Evolutionary conservation across 805 yeast species (phyloP), one percentile per base, ranked within the genome.

Genomic region (Lipomyces yamanashiensis): DNA sequence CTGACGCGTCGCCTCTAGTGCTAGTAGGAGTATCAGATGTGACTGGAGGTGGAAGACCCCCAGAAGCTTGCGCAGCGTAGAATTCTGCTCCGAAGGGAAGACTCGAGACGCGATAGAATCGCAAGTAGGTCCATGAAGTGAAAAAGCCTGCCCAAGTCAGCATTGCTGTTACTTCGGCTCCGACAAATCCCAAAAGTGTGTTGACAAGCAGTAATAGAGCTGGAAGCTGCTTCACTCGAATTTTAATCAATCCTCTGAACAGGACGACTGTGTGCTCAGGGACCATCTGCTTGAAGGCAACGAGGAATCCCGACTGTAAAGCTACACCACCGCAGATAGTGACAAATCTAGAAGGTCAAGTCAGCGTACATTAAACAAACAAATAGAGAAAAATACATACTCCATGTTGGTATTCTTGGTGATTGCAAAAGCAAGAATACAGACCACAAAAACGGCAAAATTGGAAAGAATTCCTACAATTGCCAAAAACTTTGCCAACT

Each of bases 1-100:
- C 97, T 0, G 95, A 87, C 0, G 97, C 96, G 74, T 92, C 97
- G 44, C 98, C 97, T 34, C 82, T 75, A 10, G 86, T 76, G 12
- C 54, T 55, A n/a, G 59, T 34, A 23, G 55, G n/a, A 19, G 40
- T 41, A 17, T 53, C 59, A 15, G 62, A 43, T n/a, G 67, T 61
- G 23, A 44, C 67, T 2, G 68, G 68, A 8, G 62, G 33, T 2
- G 67, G 68, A 15, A 65, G 61, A 12, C 52, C 50, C 12, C 58
- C 56, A 13, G 62, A 45, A 1, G 62, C 19, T 21, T 62, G 53
- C 9, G 52, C 45, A 15, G 45, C 7, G 54, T 58, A 62, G 34
- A 51, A 37, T 34, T 63, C 59, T 6, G 51, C 43, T 17, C 58
- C 58, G 41, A 59, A 54, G 1, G 57, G 54, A 9, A 57, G 21